Conservation (phyloP, 768 basidiomycete species). For the Leccinum barrowsii region DNA sequence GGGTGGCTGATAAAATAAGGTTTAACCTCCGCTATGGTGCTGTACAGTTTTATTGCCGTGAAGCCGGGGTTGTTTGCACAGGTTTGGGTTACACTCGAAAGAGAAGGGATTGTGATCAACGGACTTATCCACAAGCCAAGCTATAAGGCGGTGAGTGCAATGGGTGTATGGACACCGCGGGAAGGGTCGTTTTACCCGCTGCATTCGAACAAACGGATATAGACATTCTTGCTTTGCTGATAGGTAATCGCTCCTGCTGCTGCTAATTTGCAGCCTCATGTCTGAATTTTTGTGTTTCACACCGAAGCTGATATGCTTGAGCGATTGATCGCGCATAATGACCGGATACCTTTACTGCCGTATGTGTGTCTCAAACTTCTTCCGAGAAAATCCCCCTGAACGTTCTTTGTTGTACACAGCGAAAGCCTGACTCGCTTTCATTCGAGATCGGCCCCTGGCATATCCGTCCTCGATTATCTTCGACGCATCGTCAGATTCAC, state of each 20-base stretch:
- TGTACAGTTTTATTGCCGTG: conserved; percentile 46
- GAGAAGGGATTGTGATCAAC: background rate
- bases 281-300: conserved; percentile 13
- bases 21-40: conserved; percentile 50
- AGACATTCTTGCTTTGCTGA: conserved; percentile 82
- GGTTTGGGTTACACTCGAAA: conserved; percentile 28
- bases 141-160: conserved; percentile 47
- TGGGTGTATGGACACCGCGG: conserved; percentile 76
- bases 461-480: conserved; percentile 89
- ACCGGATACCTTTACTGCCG: conserved; percentile 88
- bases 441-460: conserved; percentile 85
- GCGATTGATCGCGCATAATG: conserved; percentile 93
- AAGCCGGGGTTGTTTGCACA: conserved; percentile 32
- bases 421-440: conserved; percentile 95
- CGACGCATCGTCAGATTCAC: conserved; percentile 92
- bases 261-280: conserved; percentile 16
- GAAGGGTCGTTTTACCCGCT: conserved; percentile 76
- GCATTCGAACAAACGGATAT: conserved; percentile 81
- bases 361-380: conserved; percentile 26
- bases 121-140: conserved; percentile 22
- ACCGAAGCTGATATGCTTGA: conserved; percentile 90
- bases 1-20: conserved; percentile 43
- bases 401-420: conserved; percentile 37
- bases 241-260: conserved; percentile 53
- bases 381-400: conserved; percentile 22